These are phyloP conservation scores for Coemansia interrupta DNA, from an alignment of 192 early-diverging fungal species.

Conservation along the genomic window DNA sequence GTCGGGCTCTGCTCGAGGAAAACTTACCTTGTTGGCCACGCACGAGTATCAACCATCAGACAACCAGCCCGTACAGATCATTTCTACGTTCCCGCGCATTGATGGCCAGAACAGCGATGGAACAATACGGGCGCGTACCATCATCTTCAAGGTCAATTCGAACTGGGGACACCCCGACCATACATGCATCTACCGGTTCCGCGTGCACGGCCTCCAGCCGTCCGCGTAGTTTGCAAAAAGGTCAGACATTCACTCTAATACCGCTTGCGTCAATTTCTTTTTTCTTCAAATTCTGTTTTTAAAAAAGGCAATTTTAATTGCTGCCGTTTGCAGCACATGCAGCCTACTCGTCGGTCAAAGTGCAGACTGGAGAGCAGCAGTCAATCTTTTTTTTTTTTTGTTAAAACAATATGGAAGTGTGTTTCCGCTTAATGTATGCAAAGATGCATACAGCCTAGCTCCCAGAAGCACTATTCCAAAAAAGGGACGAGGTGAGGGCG, in stretches of 20 bases:
- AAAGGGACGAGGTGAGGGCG: too few relatives aligned
- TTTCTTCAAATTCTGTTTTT: background rate
- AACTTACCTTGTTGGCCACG: conserved; percentile 23
- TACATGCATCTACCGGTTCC: conserved; percentile 74
- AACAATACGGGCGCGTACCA: conserved; percentile 47
- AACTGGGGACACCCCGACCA: conserved; percentile 72
- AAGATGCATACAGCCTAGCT: too few relatives aligned
- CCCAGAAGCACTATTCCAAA: too few relatives aligned
- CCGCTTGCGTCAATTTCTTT: conserved; percentile 1
- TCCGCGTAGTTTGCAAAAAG: background rate
- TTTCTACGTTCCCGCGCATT: conserved; percentile 25
- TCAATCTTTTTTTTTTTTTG: too few relatives aligned
- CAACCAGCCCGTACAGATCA: conserved; percentile 46
- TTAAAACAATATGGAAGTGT: too few relatives aligned
- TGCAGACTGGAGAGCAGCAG: too few relatives aligned
- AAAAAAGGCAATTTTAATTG: background rate
- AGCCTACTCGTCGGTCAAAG: too few relatives aligned
- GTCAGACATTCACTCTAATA: background rate
- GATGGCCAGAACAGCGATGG: conserved; percentile 19
- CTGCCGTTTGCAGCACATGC: too few relatives aligned
- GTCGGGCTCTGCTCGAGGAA: conserved; percentile 15
- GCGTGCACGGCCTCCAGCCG: conserved; percentile 58
- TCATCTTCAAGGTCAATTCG: conserved; percentile 59
- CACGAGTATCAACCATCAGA: conserved; percentile 54
- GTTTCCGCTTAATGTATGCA: too few relatives aligned